These are phyloP conservation scores for Guyanaporus albipodus DNA, from an alignment of 768 basidiomycete species.

Conservation along the genomic window DNA sequence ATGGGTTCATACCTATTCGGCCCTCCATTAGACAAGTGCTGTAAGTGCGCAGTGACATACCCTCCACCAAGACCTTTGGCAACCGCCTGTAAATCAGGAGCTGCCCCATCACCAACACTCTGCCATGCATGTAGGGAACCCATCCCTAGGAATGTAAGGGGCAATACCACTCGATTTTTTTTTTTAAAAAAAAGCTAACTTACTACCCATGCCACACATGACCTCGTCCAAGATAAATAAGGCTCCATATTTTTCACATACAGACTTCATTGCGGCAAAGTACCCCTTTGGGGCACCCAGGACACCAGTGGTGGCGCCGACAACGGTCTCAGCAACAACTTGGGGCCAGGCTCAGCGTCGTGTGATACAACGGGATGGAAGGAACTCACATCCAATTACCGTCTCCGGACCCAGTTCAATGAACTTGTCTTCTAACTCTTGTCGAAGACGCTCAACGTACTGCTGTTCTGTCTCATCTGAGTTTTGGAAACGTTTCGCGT, in stretches of 20 bases:
- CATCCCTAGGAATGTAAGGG: constrained; percentile 56
- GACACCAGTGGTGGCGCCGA: constrained; percentile 79
- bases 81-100: constrained; percentile 83
- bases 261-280: constrained; percentile 81
- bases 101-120: constrained; percentile 69
- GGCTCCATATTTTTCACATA: too few species aligned
- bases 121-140: constrained; percentile 87
- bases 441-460: constrained; percentile 71
- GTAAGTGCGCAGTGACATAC: constrained; percentile 39
- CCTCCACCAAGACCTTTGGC: constrained; percentile 92
- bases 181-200: constrained; percentile 31
- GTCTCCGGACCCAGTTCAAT: constrained; percentile 77
- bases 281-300: constrained; percentile 79
- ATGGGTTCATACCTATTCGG: constrained; percentile 67
- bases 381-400: constrained; percentile 69
- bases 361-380: neutral
- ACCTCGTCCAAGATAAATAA: constrained; percentile 89
- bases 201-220: constrained; percentile 90
- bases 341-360: neutral
- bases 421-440: constrained; percentile 86
- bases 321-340: constrained; percentile 86
- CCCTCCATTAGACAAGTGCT: constrained; percentile 5
- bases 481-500: constrained; percentile 72
- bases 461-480: constrained; percentile 69
- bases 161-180: too few species aligned